Evolutionary conservation across 2,329 filamentous ascomycete genomes (phyloP).

Genomic region (Akanthomyces dipterigenus): DNA sequence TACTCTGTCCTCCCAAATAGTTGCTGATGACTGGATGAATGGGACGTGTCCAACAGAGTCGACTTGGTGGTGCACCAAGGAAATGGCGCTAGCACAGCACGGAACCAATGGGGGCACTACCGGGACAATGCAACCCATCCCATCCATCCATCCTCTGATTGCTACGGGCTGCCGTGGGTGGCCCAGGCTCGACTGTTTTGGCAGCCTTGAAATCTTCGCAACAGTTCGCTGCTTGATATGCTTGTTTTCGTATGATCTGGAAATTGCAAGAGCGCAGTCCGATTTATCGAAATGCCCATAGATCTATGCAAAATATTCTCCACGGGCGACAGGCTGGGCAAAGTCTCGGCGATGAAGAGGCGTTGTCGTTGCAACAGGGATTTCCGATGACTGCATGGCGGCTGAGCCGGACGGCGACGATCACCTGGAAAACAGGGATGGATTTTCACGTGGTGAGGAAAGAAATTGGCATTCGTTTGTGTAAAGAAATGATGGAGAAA

Average conservation of each 20-base stretch:
- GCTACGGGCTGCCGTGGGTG: not conserved
- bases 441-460: not conserved
- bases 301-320: constrained; percentile 7
- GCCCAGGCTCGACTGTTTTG: not conserved
- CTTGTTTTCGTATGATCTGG: not conserved
- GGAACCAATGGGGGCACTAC: not conserved
- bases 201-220: not conserved
- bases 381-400: not conserved
- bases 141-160: too few relatives aligned
- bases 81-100: not conserved
- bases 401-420: not conserved
- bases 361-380: not conserved
- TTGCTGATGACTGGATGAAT: not conserved
- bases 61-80: not conserved
- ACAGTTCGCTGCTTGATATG: not conserved
- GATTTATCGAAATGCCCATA: constrained; percentile 5
- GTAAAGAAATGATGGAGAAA: not conserved
- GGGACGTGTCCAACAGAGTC: not conserved
- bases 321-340: not conserved
- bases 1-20: not conserved
- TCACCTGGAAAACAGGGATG: not conserved
- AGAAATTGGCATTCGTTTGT: not conserved
- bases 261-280: not conserved
- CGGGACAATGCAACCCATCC: not conserved
- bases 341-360: constrained; percentile 5